A percentile compares a stretch with the other conserved stretches of the same genome.
phyloP scores from a whole-genome alignment of 225 moss, liverwort and hornwort genomes.

The Pseudoscleropodium purum region DNA sequence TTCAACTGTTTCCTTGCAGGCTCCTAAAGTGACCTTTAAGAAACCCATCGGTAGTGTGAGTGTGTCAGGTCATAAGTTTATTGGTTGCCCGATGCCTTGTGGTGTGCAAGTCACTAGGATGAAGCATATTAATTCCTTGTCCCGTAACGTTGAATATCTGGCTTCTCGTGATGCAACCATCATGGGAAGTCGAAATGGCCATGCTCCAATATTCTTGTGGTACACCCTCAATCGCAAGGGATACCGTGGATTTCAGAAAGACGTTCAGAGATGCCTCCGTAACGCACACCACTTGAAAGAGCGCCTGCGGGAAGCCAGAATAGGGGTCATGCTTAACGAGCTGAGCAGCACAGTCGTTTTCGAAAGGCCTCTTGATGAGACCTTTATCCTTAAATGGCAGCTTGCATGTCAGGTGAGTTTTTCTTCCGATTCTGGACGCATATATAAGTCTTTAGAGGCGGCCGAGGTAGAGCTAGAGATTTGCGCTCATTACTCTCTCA shows the following conservation, averaged over 20 bases:
- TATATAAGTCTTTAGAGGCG: background rate
- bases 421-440: background rate
- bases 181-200: constrained; percentile 98
- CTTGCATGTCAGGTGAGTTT: constrained; percentile 65
- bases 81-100: constrained; percentile 98
- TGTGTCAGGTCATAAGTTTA: constrained; percentile 96
- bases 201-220: constrained; percentile 96
- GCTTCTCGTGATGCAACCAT: constrained; percentile 98
- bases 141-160: constrained; percentile 87
- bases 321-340: constrained; percentile 91
- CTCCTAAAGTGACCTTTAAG: constrained; percentile 88
- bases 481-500: background rate
- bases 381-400: constrained; percentile 86
- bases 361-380: constrained; percentile 73
- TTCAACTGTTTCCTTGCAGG: constrained; percentile 49
- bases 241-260: constrained; percentile 90
- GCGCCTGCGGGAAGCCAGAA: constrained; percentile 58
- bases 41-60: constrained; percentile 98
- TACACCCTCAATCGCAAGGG: constrained; percentile 95
- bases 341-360: constrained; percentile 99
- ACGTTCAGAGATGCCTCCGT: constrained; percentile 82
- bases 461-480: background rate
- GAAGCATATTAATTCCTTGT: constrained; percentile 69
- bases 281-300: constrained; percentile 78
- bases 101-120: constrained; percentile 87